phyloP scores from a whole-genome alignment of 2,329 filamentous ascomycete genomes.

The Niveomyces coronatus region DNA sequence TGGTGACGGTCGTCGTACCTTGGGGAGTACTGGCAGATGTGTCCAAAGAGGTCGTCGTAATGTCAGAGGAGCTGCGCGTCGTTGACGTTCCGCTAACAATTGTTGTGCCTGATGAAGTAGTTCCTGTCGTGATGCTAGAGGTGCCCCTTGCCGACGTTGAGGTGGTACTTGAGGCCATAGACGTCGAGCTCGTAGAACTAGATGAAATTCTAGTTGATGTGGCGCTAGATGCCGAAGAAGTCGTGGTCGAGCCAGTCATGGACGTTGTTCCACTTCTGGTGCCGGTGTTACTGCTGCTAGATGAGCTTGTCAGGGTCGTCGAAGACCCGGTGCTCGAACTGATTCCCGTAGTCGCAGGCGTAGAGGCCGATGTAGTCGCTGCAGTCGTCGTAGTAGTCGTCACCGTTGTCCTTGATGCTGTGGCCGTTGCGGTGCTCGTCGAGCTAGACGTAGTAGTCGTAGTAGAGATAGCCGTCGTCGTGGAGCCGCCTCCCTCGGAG shows the following conservation, averaged over 20 bases:
- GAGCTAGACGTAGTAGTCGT: constrained; percentile 6
- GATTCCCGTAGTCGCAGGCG: constrained; percentile 1
- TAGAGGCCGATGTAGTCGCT: not conserved
- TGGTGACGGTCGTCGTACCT: not conserved
- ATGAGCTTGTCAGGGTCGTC: not conserved
- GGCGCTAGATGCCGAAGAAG: too few species aligned
- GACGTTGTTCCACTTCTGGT: not conserved
- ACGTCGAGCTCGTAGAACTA: too few species aligned
- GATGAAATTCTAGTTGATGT: too few species aligned
- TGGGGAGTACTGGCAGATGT: too few species aligned
- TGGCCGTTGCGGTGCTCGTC: constrained; percentile 1
- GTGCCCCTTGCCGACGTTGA: too few species aligned
- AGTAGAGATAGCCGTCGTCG: constrained; percentile 10
- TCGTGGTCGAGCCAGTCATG: not conserved
- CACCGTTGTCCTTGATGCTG: not conserved
- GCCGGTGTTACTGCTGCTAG: not conserved
- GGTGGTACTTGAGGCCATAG: too few species aligned
- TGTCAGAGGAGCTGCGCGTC: too few species aligned
- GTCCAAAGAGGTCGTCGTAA: too few species aligned
- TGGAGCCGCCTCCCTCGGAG: constrained; percentile 14
- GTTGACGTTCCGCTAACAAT: too few species aligned
- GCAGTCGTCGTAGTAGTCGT: not conserved
- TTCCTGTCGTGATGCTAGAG: too few species aligned
- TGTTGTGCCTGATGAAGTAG: too few species aligned
- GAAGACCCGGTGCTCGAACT: constrained; percentile 1